phyloP scores from a whole-genome alignment of 257 asterid genomes.

The Dorcoceras hygrometricum region DNA sequence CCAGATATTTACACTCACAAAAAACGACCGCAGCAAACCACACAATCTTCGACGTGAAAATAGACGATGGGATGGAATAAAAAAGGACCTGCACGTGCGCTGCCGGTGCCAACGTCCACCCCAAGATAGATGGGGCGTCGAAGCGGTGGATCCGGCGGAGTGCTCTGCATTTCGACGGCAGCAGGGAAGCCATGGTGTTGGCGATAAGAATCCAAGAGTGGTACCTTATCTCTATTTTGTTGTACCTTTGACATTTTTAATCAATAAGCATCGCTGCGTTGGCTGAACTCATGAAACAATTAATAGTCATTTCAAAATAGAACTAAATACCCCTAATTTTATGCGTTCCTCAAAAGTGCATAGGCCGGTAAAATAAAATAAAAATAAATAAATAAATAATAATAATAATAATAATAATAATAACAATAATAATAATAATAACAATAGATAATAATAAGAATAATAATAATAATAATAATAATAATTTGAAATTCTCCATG shows the following conservation, averaged over 20 bases:
- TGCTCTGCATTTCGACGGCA: conserved; percentile 61
- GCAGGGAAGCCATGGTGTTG: conserved; percentile 32
- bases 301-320: too few relatives aligned
- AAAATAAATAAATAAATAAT: too few relatives aligned
- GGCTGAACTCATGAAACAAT: too few relatives aligned
- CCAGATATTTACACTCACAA: background rate
- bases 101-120: conserved; percentile 95
- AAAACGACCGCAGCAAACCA: conserved; percentile 3
- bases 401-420: too few relatives aligned
- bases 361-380: too few relatives aligned
- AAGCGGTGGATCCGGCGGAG: conserved; percentile 39
- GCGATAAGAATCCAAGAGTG: conserved; percentile 22
- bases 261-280: too few relatives aligned
- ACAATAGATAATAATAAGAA: too few relatives aligned
- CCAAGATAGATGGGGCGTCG: conserved; percentile 69
- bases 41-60: background rate
- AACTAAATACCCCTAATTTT: too few relatives aligned
- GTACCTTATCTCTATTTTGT: conserved; percentile 31
- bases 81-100: conserved; percentile 91
- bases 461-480: too few relatives aligned
- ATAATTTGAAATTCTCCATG: too few relatives aligned
- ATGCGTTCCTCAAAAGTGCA: too few relatives aligned
- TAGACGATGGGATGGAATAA: conserved; percentile 9
- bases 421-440: too few relatives aligned
- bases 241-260: conserved; percentile 40